phyloP scores from a whole-genome alignment of 1,284 basidiomycete genomes.

The Sphaerobolus stellatus region DNA sequence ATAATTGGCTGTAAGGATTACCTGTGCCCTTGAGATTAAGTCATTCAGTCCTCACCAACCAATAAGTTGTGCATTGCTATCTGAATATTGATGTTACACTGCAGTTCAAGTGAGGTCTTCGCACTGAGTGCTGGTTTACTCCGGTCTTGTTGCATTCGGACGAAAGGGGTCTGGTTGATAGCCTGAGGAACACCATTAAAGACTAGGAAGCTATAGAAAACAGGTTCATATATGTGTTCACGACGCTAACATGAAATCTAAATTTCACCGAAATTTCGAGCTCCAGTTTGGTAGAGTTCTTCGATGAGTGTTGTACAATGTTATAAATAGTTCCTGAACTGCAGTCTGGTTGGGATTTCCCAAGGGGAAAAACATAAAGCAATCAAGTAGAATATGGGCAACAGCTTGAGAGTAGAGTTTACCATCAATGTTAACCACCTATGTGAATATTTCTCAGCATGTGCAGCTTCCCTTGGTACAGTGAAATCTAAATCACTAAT shows the following conservation, averaged over 20 bases:
- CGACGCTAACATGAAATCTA: background rate
- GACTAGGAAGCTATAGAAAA: background rate
- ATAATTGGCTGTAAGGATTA: too few species aligned
- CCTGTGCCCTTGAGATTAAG: too few species aligned
- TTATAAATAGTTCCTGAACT: background rate
- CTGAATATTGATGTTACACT: background rate
- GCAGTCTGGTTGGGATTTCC: constrained; percentile 1
- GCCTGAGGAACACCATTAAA: background rate
- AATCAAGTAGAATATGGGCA: background rate
- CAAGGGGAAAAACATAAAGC: background rate
- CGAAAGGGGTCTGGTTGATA: background rate
- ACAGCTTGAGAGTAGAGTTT: background rate
- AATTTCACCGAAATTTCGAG: background rate
- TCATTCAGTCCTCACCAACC: too few species aligned
- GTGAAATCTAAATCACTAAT: background rate
- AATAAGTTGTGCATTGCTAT: too few species aligned
- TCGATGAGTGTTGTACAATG: background rate
- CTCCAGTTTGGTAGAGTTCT: background rate
- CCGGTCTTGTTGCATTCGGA: background rate
- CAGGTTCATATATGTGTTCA: background rate
- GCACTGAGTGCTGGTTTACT: background rate
- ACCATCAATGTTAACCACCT: background rate
- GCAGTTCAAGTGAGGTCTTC: background rate
- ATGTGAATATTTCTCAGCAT: too few species aligned
- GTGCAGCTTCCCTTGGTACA: too few species aligned